phyloP scores from a whole-genome alignment of 2,329 filamentous ascomycete species.

The Apiospora sp. region DNA sequence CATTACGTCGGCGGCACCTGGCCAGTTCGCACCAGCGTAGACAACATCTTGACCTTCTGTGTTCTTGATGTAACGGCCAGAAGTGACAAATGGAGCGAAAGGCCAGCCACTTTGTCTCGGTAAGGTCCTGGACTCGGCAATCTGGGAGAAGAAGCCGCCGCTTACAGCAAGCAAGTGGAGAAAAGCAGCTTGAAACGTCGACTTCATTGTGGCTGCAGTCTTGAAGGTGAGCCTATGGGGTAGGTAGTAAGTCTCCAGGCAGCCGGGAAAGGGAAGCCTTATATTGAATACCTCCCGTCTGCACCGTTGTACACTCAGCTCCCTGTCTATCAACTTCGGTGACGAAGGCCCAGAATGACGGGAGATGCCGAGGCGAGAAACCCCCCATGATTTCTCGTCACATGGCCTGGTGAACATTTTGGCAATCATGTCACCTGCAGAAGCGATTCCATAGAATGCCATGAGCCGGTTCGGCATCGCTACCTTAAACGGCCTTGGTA shows the following conservation, averaged over 20 bases:
- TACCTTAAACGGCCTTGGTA: slow-evolving; percentile 1
- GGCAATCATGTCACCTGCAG: not conserved
- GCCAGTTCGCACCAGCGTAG: slow-evolving; percentile 68
- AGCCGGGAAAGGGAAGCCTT: not conserved
- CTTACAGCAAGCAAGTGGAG: slow-evolving; percentile 37
- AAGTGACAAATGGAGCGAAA: slow-evolving; percentile 46
- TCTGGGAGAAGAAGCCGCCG: slow-evolving; percentile 30
- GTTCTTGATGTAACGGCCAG: slow-evolving; percentile 53
- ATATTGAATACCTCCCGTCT: not conserved
- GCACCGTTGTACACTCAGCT: not conserved
- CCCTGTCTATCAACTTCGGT: not conserved
- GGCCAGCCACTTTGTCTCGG: slow-evolving; percentile 37
- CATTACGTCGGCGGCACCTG: slow-evolving; percentile 67
- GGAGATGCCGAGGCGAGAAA: slow-evolving; percentile 6
- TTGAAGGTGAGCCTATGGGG: not conserved
- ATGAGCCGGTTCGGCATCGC: not conserved
- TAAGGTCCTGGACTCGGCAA: slow-evolving; percentile 28
- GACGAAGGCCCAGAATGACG: slow-evolving; percentile 2
- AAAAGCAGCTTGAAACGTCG: slow-evolving; percentile 27
- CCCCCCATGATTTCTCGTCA: not conserved
- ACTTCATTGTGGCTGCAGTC: not conserved
- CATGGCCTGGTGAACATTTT: not conserved
- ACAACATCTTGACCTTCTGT: slow-evolving; percentile 52
- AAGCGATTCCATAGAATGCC: not conserved
- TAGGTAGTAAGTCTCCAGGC: not conserved